Evolutionary conservation across 768 basidiomycete species (phyloP), one percentile per base, ranked within the genome.

Genomic region (Leccinum variicolor): DNA sequence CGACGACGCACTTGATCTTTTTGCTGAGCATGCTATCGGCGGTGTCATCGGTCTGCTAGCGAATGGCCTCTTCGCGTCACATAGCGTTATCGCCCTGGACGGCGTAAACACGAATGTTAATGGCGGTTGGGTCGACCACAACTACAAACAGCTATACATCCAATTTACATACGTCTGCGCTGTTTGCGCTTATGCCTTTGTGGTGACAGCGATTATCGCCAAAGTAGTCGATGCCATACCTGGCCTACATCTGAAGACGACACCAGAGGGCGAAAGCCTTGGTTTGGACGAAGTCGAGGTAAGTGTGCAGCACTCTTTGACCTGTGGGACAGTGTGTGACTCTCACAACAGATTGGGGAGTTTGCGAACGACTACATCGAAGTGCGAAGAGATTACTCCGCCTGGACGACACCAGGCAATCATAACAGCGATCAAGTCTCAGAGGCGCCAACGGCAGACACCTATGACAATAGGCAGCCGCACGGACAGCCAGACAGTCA

Each of bases 1-100:
- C 54, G 94, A 97, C 68, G 94, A 96, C 66, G 85, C 92, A 0
- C 86, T 97, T 50, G 94, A 98, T 79, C 81, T 94, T 46, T 95
- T 93, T 70, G 93, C 94, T 17, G 86, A 92, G 65, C 94, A 97
- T 76, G 94, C 88, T 34, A 75, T 95, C 41, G 92, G 92, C 6
- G 91, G 92, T 25, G 83, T 91, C 39, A 73, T 90, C 54, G 93
- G 91, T 45, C 78, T 90, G 14, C 68, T 92, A 50, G 61, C 80
- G 62, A 93, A 89, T 56, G 92, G 75, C 15, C 79, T 94, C 64
- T 92, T 94, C 64, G 92, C 87, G 13, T 83, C 87, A 23, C 73
- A 74, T 6, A 74, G 75, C 7, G 77, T 94, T 50, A 85, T 87
- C 23, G 76, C 77, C 17, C 77, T 90, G 58, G 91, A 94, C 65